Evolutionary conservation across 2,329 filamentous ascomycete genomes (phyloP).

Genomic region (Pseudogymnoascus sp.): DNA sequence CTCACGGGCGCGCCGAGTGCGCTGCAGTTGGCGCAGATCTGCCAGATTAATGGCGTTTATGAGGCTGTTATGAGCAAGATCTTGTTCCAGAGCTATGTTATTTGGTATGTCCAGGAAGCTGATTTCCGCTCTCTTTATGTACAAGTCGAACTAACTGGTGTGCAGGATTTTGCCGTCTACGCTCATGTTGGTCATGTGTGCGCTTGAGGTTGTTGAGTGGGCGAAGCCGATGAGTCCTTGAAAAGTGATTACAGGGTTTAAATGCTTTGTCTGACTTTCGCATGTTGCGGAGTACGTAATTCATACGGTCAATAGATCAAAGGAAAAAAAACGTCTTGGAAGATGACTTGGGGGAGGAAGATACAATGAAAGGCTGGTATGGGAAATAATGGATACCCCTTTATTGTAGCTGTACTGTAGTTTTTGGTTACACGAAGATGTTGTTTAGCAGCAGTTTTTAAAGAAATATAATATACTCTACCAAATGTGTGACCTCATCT

Average conservation of each 20-base stretch:
- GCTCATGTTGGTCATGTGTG: slow-evolving; percentile 80
- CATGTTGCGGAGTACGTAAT: not conserved
- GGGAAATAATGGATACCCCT: not conserved
- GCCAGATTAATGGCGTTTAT: slow-evolving; percentile 95
- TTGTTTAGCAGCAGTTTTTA: not conserved
- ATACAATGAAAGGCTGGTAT: not conserved
- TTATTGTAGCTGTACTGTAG: not conserved
- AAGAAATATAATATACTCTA: not conserved
- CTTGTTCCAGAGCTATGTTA: slow-evolving; percentile 92
- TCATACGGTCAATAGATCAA: not conserved
- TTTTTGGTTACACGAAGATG: not conserved
- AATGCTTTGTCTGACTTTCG: not conserved
- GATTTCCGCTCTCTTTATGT: not conserved
- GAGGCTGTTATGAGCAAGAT: slow-evolving; percentile 90
- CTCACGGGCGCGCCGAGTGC: slow-evolving; percentile 90
- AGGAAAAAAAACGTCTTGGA: not conserved
- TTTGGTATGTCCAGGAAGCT: slow-evolving; percentile 57
- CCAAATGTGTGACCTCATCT: not conserved
- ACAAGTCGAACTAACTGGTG: not conserved
- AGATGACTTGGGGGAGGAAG: not conserved
- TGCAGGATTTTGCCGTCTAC: slow-evolving; percentile 86
- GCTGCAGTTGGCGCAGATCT: slow-evolving; percentile 93
- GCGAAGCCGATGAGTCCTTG: slow-evolving; percentile 34
- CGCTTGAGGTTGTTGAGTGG: slow-evolving; percentile 90
- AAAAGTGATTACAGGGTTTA: not conserved